phyloP scores from a whole-genome alignment of 2,329 filamentous ascomycete species.

The Chrysoporthe cubensis region DNA sequence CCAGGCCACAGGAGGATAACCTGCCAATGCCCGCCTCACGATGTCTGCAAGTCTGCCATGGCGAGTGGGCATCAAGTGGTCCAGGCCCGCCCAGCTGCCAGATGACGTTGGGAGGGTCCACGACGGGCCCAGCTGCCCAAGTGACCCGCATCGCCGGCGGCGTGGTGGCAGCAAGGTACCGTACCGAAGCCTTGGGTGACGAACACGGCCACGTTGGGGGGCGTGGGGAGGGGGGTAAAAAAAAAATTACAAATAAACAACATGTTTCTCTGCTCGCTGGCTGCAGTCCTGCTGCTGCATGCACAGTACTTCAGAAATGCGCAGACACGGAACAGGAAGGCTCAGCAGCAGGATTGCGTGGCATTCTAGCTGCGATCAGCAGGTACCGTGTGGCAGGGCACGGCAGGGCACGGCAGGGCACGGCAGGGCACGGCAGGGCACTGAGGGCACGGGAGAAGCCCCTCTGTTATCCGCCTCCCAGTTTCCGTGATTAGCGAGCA shows the following conservation, averaged over 20 bases:
- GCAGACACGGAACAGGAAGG: constrained; percentile 9
- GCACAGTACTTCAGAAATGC: constrained; percentile 1
- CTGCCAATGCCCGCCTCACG: constrained; percentile 4
- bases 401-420: constrained; percentile 7
- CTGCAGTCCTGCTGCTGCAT: not conserved
- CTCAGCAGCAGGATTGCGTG: constrained; percentile 21
- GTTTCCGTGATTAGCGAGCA: not conserved
- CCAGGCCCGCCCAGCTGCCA: constrained; percentile 13
- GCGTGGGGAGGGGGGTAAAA: not conserved
- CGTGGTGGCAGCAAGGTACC: constrained; percentile 7
- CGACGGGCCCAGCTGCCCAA: not conserved
- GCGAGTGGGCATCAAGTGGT: constrained; percentile 1
- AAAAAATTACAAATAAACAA: not conserved
- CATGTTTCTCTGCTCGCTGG: not conserved
- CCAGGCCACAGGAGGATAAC: not conserved
- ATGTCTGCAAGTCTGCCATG: constrained; percentile 6
- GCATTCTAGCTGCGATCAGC: constrained; percentile 23
- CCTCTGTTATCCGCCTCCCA: constrained; percentile 14
- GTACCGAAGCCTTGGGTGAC: constrained; percentile 1
- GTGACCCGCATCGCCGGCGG: constrained; percentile 2
- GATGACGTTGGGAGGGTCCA: constrained; percentile 16
- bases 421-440: constrained; percentile 1
- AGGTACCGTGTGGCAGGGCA: constrained; percentile 22
- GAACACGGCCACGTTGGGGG: constrained; percentile 4
- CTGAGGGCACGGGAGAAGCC: not conserved